Evolutionary conservation across 192 early-diverging fungal species (phyloP).

Genomic region (Podila epicladia): DNA sequence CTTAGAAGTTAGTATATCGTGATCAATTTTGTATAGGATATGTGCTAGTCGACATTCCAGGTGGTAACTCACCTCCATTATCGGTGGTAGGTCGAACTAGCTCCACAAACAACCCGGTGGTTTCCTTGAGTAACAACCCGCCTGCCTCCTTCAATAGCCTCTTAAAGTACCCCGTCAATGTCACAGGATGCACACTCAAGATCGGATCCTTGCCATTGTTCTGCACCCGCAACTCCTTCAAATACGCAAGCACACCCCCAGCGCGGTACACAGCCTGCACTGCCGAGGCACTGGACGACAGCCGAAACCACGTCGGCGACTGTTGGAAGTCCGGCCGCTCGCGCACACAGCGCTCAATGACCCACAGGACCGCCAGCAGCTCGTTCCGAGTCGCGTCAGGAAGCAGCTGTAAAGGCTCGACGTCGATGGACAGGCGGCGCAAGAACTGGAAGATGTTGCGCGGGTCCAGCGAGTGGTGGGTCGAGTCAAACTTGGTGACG

Average conservation of each 20-base stretch:
- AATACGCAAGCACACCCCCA: slow-evolving; percentile 29
- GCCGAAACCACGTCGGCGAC: slow-evolving; percentile 45
- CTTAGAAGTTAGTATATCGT: too few species aligned
- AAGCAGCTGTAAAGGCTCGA: background rate
- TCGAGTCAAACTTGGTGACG: slow-evolving; percentile 40
- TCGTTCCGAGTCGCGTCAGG: slow-evolving; percentile 15
- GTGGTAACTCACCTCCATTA: slow-evolving; percentile 16
- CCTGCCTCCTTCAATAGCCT: slow-evolving; percentile 25
- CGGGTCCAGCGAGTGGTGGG: slow-evolving; percentile 28
- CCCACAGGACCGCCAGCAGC: slow-evolving; percentile 37
- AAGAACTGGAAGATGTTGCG: slow-evolving; percentile 41
- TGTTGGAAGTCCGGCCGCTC: slow-evolving; percentile 36
- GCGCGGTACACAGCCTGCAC: slow-evolving; percentile 20
- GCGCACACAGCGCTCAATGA: slow-evolving; percentile 29
- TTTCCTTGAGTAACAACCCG: slow-evolving; percentile 34
- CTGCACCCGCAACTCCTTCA: slow-evolving; percentile 18
- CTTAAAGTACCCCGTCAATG: slow-evolving; percentile 44
- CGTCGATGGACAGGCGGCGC: slow-evolving; percentile 17
- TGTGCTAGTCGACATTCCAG: background rate
- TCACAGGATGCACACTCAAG: slow-evolving; percentile 26
- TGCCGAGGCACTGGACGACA: slow-evolving; percentile 40
- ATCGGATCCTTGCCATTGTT: slow-evolving; percentile 25
- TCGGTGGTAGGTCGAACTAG: slow-evolving; percentile 29
- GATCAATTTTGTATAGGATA: background rate
- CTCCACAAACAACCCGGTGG: slow-evolving; percentile 37